Evolutionary conservation across 306 rosid species (phyloP), one percentile per base, ranked within the genome.

Genomic region (Dalbergia oliveri): DNA sequence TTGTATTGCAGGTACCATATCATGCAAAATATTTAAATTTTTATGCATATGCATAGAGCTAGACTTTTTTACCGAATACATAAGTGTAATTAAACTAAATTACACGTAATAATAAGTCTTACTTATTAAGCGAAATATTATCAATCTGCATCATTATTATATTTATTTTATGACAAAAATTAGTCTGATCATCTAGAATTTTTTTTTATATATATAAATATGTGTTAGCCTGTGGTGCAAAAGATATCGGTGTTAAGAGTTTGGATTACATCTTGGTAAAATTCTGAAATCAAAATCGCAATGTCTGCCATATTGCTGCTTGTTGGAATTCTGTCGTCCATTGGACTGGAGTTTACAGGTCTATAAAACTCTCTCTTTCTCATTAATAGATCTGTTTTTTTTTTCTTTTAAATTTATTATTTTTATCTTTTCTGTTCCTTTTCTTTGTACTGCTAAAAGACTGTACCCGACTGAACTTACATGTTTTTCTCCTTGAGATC

Each of bases 261-360:
- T 19, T 43, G 61, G 16, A 10, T 67, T 5, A 37, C 51, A 26
- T 15, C 9, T 70, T n/a, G 31, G 31, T 26, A 1, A 26, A 26
- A 26, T 26, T 13, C 45, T 1, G 37, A 58, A 26, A 82, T 51
- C 12, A 67, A 51, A n/a, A 2, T 9, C 15, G 16, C 81, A 65
- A 62, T 71, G 72, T 41, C 78, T 72, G 16, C 62, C 43, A 43
- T 80, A 8, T 41, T 26, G 23, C 18, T 64, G 33, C 62, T 72
- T 41, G 31, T 80, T 56, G 67, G 77, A 26, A 72, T 80, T 23
- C 31, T 80, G 9, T 70, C 53, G 12, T 50, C 50, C 73, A 72
- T 80, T 73, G 67, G 77, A 19, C 37, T 39, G 19, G 14, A 73
- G 41, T 57, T 73, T 11, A 11, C 77, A 53, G 66, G 77, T 72